Evolutionary conservation across 305 asterid species (phyloP).

Genomic region (Solanum chacoense): DNA sequence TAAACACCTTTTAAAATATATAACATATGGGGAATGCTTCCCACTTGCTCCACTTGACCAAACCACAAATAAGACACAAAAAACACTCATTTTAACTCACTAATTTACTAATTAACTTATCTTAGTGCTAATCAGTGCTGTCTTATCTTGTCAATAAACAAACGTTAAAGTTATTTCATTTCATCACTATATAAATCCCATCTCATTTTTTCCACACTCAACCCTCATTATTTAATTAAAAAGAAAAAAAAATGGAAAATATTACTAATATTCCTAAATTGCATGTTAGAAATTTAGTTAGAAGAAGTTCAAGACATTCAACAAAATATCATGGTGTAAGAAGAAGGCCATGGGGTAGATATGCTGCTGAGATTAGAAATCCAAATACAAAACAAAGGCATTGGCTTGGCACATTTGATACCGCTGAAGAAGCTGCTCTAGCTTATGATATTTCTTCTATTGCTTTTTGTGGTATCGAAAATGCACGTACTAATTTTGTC

Average conservation of each 20-base stretch:
- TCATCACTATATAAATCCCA: slow-evolving; percentile 7
- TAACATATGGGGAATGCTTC: background rate
- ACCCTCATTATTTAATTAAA: background rate
- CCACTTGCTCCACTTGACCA: slow-evolving; percentile 18
- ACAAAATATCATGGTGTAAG: slow-evolving; percentile 30
- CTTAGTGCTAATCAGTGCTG: background rate
- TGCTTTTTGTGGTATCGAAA: slow-evolving; percentile 22
- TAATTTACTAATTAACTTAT: background rate
- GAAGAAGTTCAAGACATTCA: slow-evolving; percentile 23
- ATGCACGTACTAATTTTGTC: slow-evolving; percentile 33
- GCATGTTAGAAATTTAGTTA: slow-evolving; percentile 6
- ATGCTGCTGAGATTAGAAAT: slow-evolving; percentile 31
- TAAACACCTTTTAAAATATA: background rate
- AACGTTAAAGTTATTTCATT: background rate
- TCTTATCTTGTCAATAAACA: background rate
- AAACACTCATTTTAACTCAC: background rate
- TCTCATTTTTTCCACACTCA: background rate
- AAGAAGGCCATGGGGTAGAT: slow-evolving; percentile 36
- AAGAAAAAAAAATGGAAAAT: background rate
- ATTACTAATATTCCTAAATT: slow-evolving; percentile 3
- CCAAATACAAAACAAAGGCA: slow-evolving; percentile 32
- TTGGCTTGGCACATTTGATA: slow-evolving; percentile 40
- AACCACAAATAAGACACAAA: background rate
- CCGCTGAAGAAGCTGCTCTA: slow-evolving; percentile 36
- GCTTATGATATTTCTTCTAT: slow-evolving; percentile 34